Evolutionary conservation across 495 filamentous ascomycete genomes (phyloP), one percentile per base, ranked within the genome.

Genomic region (Talaromyces trachyspermus): DNA sequence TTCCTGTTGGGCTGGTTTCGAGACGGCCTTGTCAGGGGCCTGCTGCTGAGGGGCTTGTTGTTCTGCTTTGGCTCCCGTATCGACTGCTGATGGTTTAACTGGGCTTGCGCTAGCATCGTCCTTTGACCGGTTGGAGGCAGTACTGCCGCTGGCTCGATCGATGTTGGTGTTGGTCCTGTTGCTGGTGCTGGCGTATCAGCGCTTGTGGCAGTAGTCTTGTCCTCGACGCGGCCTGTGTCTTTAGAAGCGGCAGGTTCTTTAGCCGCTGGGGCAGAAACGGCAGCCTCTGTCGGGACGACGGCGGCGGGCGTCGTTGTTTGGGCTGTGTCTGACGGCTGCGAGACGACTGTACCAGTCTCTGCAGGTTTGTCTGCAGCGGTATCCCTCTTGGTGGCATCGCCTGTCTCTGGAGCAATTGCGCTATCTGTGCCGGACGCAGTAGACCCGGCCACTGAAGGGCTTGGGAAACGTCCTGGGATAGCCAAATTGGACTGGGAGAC

Each of bases 391-490:
- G 19, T 30, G 17, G 30, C 15, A 30, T 44, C 17, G 11, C 18
- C 15, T 20, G 42, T 18, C 17, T 32, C 42, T 29, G 41, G 5
- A 17, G 27, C 27, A 44, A 44, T 32, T 9, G 25, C 42, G 19
- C 42, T 44, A 25, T 44, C 42, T 30, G 25, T 22, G 22, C 42
- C 42, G 30, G 42, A 44, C 10, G 27, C 42, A 11, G 27, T 44
- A 18, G 42, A 44, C 19, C 42, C 42, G 12, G 42, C 26, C 11
- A 44, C 42, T 44, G 42, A 44, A 19, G 42, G 42, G 2, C 19
- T 19, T 14, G 42, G 42, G 18, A 30, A 44, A n/a, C 42, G 26
- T 9, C 42, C 42, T 11, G 42, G 42, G 14, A 44, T 44, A 1
- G 42, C 42, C 24, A 32, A 11, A 6, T 46, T 24, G 5, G 11